These are phyloP conservation scores for Trifolium repens DNA, from an alignment of 306 rosid species.

Conservation along the genomic window DNA sequence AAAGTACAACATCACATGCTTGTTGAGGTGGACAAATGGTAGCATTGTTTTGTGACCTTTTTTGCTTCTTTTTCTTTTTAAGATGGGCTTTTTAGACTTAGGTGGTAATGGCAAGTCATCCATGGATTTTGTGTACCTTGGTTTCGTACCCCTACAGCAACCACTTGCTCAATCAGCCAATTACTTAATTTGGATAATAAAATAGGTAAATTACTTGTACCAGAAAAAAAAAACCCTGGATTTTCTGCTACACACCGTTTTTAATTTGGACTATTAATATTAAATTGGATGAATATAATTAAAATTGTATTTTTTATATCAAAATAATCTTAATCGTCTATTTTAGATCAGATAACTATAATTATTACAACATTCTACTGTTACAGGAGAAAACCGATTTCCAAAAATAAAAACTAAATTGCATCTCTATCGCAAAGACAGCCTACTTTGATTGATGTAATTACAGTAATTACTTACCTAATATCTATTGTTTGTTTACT, in stretches of 20 bases:
- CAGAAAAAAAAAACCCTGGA: no score
- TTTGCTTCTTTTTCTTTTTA: neutral
- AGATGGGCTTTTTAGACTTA: slow-evolving; percentile 16
- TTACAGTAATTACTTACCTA: neutral
- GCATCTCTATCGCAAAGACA: neutral
- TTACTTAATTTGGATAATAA: neutral
- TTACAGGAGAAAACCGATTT: no score
- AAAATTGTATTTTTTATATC: no score
- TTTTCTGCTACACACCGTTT: no score
- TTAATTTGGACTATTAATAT: no score
- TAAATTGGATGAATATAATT: no score
- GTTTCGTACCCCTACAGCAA: slow-evolving; percentile 31
- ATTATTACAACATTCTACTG: no score
- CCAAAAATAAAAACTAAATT: neutral
- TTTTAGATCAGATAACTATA: no score
- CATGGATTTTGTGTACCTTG: slow-evolving; percentile 14
- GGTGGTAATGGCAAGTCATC: slow-evolving; percentile 21
- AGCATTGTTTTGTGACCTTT: slow-evolving; percentile 3
- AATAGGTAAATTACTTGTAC: neutral
- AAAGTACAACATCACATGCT: slow-evolving; percentile 52
- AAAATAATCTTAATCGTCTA: no score
- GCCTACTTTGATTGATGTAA: slow-evolving; percentile 22
- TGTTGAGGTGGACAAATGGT: slow-evolving; percentile 46
- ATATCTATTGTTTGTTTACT: neutral
- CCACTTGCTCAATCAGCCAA: slow-evolving; percentile 6